These are phyloP conservation scores for Colletotrichum eleusines DNA, from an alignment of 2,329 filamentous ascomycete genomes.

Conservation along the genomic window DNA sequence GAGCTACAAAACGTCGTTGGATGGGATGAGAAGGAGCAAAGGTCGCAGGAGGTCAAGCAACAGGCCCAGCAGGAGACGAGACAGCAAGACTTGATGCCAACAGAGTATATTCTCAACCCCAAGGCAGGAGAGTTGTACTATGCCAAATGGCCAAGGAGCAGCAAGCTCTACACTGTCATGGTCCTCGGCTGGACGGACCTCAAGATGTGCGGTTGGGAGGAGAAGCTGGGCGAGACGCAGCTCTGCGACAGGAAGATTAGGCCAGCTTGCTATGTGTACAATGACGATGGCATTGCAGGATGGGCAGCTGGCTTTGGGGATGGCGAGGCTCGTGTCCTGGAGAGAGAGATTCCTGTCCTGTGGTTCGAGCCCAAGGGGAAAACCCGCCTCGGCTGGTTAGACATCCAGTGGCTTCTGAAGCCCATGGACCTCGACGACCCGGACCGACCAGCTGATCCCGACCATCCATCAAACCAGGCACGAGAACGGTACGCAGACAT, in stretches of 20 bases:
- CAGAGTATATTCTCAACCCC: slow-evolving; percentile 35
- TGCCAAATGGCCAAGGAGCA: slow-evolving; percentile 36
- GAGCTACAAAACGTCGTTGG: neutral
- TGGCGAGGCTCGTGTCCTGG: slow-evolving; percentile 28
- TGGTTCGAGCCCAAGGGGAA: slow-evolving; percentile 43
- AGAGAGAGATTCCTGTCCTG: slow-evolving; percentile 41
- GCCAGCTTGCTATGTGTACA: slow-evolving; percentile 39
- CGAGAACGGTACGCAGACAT: slow-evolving; percentile 28
- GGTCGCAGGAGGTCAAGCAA: neutral
- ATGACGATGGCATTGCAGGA: slow-evolving; percentile 37
- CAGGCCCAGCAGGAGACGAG: neutral
- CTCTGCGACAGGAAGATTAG: slow-evolving; percentile 27
- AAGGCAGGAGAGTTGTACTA: slow-evolving; percentile 41
- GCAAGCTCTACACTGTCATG: slow-evolving; percentile 41
- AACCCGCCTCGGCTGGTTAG: slow-evolving; percentile 35
- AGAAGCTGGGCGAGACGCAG: slow-evolving; percentile 25
- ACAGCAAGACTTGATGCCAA: neutral
- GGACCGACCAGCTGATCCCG: slow-evolving; percentile 21
- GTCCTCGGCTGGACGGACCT: slow-evolving; percentile 42
- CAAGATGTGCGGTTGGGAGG: slow-evolving; percentile 30
- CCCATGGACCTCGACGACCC: slow-evolving; percentile 37
- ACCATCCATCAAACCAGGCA: slow-evolving; percentile 25
- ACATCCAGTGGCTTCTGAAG: slow-evolving; percentile 12
- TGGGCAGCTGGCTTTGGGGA: slow-evolving; percentile 42
- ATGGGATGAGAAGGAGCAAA: slow-evolving; percentile 2